Percentiles rank a stretch among this genome's conserved stretches.
Evolutionary conservation across 1,284 basidiomycete genomes (phyloP).

Genomic region (Cutaneotrichosporon sp.): DNA sequence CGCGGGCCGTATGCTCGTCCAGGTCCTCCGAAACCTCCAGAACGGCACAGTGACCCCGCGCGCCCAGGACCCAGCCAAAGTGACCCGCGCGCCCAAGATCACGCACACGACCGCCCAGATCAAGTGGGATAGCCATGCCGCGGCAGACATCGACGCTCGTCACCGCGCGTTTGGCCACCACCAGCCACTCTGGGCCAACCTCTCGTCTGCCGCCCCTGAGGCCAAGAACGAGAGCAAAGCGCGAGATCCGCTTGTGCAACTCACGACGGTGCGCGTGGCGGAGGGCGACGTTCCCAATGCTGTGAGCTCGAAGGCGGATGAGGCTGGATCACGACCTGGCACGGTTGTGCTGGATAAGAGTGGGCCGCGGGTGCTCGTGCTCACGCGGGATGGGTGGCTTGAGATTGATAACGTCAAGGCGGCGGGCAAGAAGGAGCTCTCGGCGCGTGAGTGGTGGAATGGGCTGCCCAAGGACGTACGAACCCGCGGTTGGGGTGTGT

Average conservation of each 20-base stretch:
- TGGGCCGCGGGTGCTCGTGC: constrained; percentile 53
- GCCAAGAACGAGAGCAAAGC: background rate
- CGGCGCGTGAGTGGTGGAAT: constrained; percentile 59
- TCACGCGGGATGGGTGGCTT: constrained; percentile 53
- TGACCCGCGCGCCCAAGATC: constrained; percentile 62
- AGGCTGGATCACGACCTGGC: constrained; percentile 10
- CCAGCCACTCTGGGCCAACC: constrained; percentile 51
- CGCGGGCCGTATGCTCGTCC: constrained; percentile 69
- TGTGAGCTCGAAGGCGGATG: constrained; percentile 6
- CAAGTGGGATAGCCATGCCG: constrained; percentile 60
- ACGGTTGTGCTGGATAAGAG: constrained; percentile 49
- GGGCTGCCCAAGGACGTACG: constrained; percentile 45
- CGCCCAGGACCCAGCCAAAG: constrained; percentile 52
- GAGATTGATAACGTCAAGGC: constrained; percentile 57
- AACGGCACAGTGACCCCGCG: constrained; percentile 52
- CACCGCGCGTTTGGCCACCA: constrained; percentile 71
- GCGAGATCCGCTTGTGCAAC: constrained; percentile 10
- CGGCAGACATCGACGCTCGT: constrained; percentile 54
- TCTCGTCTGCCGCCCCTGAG: constrained; percentile 11
- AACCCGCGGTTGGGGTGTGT: constrained; percentile 12
- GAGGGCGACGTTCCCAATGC: background rate
- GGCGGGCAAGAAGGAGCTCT: constrained; percentile 54
- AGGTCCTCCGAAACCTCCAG: constrained; percentile 62
- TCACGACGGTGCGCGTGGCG: constrained; percentile 3
- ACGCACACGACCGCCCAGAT: constrained; percentile 55